Evolutionary conservation across 495 filamentous ascomycete genomes (phyloP).

Genomic region (Tuber borchii): DNA sequence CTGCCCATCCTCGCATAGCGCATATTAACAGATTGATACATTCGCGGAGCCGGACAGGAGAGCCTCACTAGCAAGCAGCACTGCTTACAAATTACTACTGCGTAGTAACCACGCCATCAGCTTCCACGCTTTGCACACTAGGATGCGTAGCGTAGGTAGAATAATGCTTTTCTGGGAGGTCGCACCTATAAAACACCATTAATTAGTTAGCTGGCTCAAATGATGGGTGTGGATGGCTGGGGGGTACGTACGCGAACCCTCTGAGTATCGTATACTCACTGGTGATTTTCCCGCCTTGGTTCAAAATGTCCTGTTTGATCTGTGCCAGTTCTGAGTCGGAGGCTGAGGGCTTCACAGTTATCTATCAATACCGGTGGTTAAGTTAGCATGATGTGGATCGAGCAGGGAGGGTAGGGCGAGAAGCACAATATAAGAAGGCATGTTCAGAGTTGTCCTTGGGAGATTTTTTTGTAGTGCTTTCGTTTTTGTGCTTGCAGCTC

Average conservation of each 20-base stretch:
- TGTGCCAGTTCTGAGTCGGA: conserved; percentile 59
- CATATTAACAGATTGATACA: background rate
- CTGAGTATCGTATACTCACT: conserved; percentile 81
- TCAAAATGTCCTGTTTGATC: conserved; percentile 62
- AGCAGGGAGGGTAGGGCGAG: background rate
- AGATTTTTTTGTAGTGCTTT: background rate
- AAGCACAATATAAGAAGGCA: conserved; percentile 20
- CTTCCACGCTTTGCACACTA: conserved; percentile 65
- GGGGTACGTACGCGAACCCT: conserved; percentile 70
- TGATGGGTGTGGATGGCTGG: conserved; percentile 5
- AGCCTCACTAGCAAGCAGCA: background rate
- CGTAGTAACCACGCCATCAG: conserved; percentile 61
- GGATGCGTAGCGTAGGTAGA: conserved; percentile 56
- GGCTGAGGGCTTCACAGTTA: conserved; percentile 67
- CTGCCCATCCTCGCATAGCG: background rate
- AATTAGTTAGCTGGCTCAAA: background rate
- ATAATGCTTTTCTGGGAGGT: conserved; percentile 60
- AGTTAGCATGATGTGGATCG: conserved; percentile 16
- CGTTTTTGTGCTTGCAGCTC: background rate
- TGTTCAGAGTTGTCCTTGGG: conserved; percentile 1
- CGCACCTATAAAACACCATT: conserved; percentile 53
- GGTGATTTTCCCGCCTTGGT: conserved; percentile 71
- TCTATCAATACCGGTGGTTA: conserved; percentile 47
- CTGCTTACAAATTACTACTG: conserved; percentile 50
- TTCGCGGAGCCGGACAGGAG: background rate